phyloP scores from a whole-genome alignment of 768 basidiomycete genomes.

The Auricularia auricula-judae region DNA sequence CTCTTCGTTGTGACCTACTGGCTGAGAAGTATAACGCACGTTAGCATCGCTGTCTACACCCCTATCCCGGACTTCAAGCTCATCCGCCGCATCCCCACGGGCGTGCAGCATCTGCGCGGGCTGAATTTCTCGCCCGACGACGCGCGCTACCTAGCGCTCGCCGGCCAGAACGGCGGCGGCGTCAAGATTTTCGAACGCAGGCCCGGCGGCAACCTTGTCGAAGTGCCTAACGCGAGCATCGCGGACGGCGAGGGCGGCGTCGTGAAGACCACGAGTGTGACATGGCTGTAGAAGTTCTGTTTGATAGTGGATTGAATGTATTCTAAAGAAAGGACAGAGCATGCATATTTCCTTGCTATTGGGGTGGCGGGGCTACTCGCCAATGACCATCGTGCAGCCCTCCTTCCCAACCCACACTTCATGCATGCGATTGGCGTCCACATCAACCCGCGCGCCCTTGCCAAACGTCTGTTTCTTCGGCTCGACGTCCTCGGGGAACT shows the following conservation, averaged over 20 bases:
- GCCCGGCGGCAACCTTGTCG: neutral
- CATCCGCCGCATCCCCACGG: neutral
- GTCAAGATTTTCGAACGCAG: neutral
- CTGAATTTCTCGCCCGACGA: neutral
- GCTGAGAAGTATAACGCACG: neutral
- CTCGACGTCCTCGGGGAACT: slow-evolving; percentile 14
- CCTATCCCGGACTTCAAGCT: neutral
- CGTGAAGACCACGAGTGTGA: neutral
- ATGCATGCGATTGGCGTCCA: slow-evolving; percentile 16
- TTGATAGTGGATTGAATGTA: neutral
- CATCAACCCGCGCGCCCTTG: slow-evolving; percentile 17
- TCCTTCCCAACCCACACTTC: slow-evolving; percentile 21
- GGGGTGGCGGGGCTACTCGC: slow-evolving; percentile 8
- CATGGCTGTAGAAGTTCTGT: neutral
- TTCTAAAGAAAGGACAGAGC: too few species aligned
- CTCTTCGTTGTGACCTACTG: neutral
- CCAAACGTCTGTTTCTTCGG: slow-evolving; percentile 17
- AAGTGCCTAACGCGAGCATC: neutral
- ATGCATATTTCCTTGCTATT: too few species aligned
- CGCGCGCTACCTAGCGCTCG: neutral
- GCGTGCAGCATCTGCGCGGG: neutral
- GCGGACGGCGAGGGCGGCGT: neutral
- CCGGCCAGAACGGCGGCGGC: neutral
- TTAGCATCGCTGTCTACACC: neutral
- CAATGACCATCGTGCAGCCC: slow-evolving; percentile 21